A percentile compares a stretch with the other conserved stretches of the same genome.
These are phyloP conservation scores for Cruciata laevipes DNA, from an alignment of 257 asterid species.

Conservation along the genomic window DNA sequence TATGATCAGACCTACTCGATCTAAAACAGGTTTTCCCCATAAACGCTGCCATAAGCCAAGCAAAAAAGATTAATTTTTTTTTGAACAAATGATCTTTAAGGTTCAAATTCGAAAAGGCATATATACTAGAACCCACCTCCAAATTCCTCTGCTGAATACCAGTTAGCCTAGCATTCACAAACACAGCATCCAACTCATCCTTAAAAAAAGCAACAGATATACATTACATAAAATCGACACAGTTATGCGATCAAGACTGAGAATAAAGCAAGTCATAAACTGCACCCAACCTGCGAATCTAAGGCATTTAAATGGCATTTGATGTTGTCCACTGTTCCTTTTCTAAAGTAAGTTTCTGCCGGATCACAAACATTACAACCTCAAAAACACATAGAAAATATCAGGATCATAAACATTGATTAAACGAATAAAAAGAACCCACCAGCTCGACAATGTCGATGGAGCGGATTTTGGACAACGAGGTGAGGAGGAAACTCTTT, in stretches of 20 bases:
- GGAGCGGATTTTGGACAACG: conserved; percentile 77
- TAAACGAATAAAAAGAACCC: conserved; percentile 9
- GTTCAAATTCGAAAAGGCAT: not conserved
- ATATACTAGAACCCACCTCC: conserved; percentile 45
- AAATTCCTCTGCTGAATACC: conserved; percentile 90
- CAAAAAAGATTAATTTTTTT: not conserved
- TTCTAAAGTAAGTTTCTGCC: conserved; percentile 81
- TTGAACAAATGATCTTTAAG: not conserved
- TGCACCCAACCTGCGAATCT: conserved; percentile 55
- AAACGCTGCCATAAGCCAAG: conserved; percentile 34
- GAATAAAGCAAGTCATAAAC: conserved; percentile 1
- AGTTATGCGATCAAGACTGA: not conserved
- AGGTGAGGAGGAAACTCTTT: conserved; percentile 68
- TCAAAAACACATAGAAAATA: not conserved
- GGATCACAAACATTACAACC: not conserved
- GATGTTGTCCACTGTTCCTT: conserved; percentile 65
- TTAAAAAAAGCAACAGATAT: conserved; percentile 18
- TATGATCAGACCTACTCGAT: conserved; percentile 85
- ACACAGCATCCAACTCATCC: conserved; percentile 80
- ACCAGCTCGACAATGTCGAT: conserved; percentile 68
- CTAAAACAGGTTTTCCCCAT: conserved; percentile 92
- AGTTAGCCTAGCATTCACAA: conserved; percentile 77
- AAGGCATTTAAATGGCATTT: conserved; percentile 64
- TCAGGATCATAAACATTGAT: not conserved
- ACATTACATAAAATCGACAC: not conserved